Percentiles rank a stretch among this genome's conserved stretches.
Conservation (phyloP, 2,329 filamentous ascomycete species). For the Cryphonectria nitschkei region DNA sequence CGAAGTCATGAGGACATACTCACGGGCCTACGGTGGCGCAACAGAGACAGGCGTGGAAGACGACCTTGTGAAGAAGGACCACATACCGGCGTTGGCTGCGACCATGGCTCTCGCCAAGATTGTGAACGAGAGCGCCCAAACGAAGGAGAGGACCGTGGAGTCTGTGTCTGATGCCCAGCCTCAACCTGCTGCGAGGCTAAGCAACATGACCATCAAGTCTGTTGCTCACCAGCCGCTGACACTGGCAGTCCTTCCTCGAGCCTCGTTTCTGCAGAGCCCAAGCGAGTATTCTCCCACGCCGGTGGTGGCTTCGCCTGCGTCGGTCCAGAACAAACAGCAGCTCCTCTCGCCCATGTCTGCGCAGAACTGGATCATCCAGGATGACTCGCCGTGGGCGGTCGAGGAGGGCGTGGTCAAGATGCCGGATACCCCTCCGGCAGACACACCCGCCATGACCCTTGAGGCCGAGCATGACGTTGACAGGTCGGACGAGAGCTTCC, state of each 20-base stretch:
- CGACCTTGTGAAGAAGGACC: conserved; percentile 26
- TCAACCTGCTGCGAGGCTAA: neutral
- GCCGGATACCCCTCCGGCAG: conserved; percentile 1
- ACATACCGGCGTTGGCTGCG: conserved; percentile 4
- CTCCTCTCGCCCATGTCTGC: conserved; percentile 12
- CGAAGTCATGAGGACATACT: conserved; percentile 62
- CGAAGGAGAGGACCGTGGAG: neutral
- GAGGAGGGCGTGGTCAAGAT: conserved; percentile 7
- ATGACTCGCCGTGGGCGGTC: neutral
- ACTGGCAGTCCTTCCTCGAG: neutral
- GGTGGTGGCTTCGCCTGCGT: neutral
- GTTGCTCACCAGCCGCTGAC: neutral
- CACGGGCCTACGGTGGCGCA: conserved; percentile 57
- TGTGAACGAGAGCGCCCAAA: neutral
- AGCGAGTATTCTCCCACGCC: neutral
- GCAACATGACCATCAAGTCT: neutral
- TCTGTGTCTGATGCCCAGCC: conserved; percentile 9
- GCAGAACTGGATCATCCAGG: neutral
- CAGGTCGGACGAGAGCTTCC: neutral
- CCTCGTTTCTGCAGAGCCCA: conserved; percentile 1
- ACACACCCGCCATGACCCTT: neutral
- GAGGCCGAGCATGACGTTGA: neutral
- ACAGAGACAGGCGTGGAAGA: conserved; percentile 54
- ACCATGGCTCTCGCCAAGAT: neutral
- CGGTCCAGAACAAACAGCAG: neutral